Evolutionary conservation across 2,329 filamentous ascomycete genomes (phyloP).

Genomic region (Trichoderma sp.): DNA sequence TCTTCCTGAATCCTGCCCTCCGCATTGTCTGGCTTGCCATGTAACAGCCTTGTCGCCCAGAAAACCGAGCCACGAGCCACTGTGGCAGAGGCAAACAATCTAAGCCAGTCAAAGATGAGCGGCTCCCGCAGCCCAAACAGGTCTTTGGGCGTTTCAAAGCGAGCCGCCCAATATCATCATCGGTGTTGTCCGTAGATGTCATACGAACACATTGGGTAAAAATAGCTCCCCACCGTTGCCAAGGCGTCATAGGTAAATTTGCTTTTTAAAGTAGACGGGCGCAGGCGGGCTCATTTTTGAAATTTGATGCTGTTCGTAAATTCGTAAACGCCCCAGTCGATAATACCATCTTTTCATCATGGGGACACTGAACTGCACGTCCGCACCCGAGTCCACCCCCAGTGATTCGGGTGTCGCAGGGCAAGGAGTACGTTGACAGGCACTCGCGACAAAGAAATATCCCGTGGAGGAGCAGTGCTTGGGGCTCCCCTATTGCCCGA

Average conservation of each 20-base stretch:
- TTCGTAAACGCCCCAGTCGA: background rate
- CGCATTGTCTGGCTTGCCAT: background rate
- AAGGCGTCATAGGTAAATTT: slow-evolving; percentile 7
- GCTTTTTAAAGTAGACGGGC: slow-evolving; percentile 9
- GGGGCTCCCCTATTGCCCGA: background rate
- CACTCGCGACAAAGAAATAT: background rate
- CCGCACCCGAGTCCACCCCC: slow-evolving; percentile 42
- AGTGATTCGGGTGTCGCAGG: slow-evolving; percentile 59
- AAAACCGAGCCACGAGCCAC: slow-evolving; percentile 13
- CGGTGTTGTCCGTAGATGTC: background rate
- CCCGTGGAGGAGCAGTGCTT: background rate
- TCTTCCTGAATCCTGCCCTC: slow-evolving; percentile 6
- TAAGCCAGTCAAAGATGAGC: slow-evolving; percentile 15
- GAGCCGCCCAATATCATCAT: slow-evolving; percentile 11
- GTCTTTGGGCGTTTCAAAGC: background rate
- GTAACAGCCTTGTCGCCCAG: slow-evolving; percentile 2
- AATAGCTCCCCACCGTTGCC: background rate
- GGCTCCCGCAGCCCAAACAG: slow-evolving; percentile 13
- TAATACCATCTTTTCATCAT: background rate
- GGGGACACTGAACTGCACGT: slow-evolving; percentile 34
- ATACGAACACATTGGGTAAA: slow-evolving; percentile 3
- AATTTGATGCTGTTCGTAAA: slow-evolving; percentile 5
- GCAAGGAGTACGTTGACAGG: slow-evolving; percentile 46
- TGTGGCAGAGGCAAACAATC: slow-evolving; percentile 9
- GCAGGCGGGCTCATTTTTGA: background rate